Conservation (phyloP, 2,329 filamentous ascomycete genomes). For the Aspergillus tanneri region DNA sequence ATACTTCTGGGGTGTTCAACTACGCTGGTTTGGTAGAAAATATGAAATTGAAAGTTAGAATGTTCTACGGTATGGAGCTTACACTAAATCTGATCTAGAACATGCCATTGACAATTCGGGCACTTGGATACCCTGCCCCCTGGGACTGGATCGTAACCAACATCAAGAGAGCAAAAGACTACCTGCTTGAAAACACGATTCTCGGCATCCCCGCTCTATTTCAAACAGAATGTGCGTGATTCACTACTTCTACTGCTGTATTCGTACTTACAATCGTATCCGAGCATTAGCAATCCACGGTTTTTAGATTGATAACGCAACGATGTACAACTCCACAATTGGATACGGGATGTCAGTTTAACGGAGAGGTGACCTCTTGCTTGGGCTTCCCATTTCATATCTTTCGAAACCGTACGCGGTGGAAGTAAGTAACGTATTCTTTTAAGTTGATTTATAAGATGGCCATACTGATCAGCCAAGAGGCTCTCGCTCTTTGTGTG, state of each 20-base stretch:
- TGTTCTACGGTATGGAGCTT: constrained; percentile 56
- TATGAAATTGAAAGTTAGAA: constrained; percentile 64
- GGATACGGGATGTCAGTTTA: constrained; percentile 70
- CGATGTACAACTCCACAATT: constrained; percentile 77
- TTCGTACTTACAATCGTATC: too few relatives aligned
- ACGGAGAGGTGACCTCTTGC: constrained; percentile 48
- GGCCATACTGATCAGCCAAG: constrained; percentile 64
- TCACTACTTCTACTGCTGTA: too few relatives aligned
- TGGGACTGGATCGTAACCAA: constrained; percentile 64
- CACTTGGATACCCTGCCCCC: constrained; percentile 64
- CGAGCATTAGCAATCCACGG: constrained; percentile 57
- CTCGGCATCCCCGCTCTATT: constrained; percentile 71
- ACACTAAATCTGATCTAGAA: background rate
- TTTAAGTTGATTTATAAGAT: constrained; percentile 62
- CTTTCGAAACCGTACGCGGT: too few relatives aligned
- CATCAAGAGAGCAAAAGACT: constrained; percentile 66
- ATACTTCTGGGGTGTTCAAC: constrained; percentile 66
- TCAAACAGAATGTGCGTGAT: constrained; percentile 65
- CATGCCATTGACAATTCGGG: constrained; percentile 5
- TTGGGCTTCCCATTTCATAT: background rate
- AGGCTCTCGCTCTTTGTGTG: constrained; percentile 65
- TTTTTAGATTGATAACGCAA: constrained; percentile 69
- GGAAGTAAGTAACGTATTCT: background rate
- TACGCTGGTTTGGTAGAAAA: constrained; percentile 64
- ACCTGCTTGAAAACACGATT: constrained; percentile 64